phyloP scores from a whole-genome alignment of 73 alveolate genomes.

The Paramecium bursaria region DNA sequence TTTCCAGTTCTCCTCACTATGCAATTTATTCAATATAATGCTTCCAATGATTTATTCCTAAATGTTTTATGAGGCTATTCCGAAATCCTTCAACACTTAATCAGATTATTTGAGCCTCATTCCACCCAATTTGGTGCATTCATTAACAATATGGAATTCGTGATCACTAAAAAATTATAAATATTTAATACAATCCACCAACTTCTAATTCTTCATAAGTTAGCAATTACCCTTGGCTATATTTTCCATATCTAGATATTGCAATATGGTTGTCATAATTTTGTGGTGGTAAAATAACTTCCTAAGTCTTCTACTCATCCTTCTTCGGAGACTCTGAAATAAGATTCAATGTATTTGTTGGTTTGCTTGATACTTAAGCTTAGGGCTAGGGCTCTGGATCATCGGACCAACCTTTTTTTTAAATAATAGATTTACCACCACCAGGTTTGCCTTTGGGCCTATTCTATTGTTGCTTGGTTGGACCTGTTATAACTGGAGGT shows the following conservation, averaged over 20 bases:
- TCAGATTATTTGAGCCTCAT: constrained; percentile 25
- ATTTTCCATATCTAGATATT: not conserved
- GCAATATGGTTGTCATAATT: not conserved
- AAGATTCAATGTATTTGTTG: constrained; percentile 26
- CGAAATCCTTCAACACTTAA: constrained; percentile 17
- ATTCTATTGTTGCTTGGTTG: not conserved
- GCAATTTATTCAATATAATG: constrained; percentile 41
- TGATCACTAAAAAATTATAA: not conserved
- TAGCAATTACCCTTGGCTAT: not conserved
- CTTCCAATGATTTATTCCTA: constrained; percentile 55
- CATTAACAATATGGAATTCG: constrained; percentile 55
- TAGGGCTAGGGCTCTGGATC: constrained; percentile 42
- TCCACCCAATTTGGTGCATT: constrained; percentile 54
- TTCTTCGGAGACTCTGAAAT: constrained; percentile 12
- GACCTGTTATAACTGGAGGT: constrained; percentile 28
- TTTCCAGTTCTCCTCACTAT: constrained; percentile 61
- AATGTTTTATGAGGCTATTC: not conserved
- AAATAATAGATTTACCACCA: constrained; percentile 18
- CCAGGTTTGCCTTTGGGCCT: constrained; percentile 59
- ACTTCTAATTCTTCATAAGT: constrained; percentile 45
- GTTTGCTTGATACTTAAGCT: not conserved
- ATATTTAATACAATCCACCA: constrained; percentile 26
- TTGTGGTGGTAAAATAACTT: constrained; percentile 14
- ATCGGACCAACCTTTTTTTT: not conserved
- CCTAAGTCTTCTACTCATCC: not conserved